Conservation (phyloP, 2,329 filamentous ascomycete species). For the Cercospora sp. region DNA sequence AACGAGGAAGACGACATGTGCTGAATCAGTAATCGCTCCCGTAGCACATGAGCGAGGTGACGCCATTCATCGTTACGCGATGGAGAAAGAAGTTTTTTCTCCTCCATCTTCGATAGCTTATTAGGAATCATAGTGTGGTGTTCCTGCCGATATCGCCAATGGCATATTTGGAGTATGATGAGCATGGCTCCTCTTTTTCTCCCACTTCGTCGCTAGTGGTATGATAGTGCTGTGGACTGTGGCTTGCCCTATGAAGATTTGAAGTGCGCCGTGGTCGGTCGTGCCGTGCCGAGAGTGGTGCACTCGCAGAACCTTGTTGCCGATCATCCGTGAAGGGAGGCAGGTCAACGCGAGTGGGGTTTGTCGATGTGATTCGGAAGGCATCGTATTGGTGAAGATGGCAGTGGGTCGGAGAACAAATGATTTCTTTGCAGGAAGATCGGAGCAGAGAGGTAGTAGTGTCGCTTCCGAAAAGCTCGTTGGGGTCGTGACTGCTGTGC, state of each 20-base stretch:
- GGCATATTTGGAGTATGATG: neutral
- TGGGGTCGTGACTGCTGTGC: neutral
- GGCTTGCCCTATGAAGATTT: neutral
- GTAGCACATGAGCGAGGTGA: neutral
- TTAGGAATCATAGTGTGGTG: neutral
- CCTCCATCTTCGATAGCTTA: neutral
- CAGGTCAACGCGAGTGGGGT: neutral
- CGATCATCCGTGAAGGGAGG: neutral
- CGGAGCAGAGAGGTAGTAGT: neutral
- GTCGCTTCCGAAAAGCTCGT: neutral
- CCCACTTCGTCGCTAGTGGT: neutral
- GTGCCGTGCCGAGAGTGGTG: constrained; percentile 1
- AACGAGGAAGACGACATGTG: neutral
- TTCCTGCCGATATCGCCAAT: neutral
- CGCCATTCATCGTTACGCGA: neutral
- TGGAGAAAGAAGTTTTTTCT: neutral
- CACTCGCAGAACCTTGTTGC: neutral
- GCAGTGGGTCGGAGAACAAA: neutral
- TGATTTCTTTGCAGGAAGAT: neutral
- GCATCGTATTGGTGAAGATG: neutral
- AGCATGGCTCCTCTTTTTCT: neutral
- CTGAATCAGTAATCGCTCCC: neutral
- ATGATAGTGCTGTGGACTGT: neutral
- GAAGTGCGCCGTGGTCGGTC: neutral
- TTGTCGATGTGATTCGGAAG: neutral